A percentile compares a stretch with the other conserved stretches of the same genome.
These are phyloP conservation scores for Trichosporon asahii DNA, from an alignment of 1,284 basidiomycete genomes.

Conservation along the genomic window DNA sequence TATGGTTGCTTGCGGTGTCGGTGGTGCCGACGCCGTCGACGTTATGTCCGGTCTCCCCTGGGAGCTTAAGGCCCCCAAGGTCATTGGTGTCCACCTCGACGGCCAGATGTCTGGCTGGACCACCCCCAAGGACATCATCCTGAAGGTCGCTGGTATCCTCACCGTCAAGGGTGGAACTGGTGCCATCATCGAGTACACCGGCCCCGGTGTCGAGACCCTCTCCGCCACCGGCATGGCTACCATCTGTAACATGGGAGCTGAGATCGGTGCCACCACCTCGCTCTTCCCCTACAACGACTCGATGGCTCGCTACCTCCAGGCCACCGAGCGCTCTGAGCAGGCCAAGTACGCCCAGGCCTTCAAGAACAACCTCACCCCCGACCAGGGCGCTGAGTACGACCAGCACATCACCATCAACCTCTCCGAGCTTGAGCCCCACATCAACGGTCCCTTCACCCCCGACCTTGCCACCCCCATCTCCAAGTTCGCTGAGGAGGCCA, in stretches of 20 bases:
- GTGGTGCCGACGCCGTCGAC: conserved; percentile 98
- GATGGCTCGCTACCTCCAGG: conserved; percentile 89
- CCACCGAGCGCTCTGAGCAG: conserved; percentile 85
- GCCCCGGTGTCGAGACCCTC: conserved; percentile 89
- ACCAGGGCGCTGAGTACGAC: conserved; percentile 90
- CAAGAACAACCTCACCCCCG: conserved; percentile 86
- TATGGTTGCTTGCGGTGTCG: conserved; percentile 98
- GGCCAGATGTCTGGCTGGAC: conserved; percentile 97
- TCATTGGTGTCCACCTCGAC: conserved; percentile 94
- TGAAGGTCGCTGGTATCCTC: conserved; percentile 94
- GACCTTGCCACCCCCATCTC: conserved; percentile 95
- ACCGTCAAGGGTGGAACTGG: conserved; percentile 98
- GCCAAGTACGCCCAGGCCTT: conserved; percentile 87
- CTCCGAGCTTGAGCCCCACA: conserved; percentile 94
- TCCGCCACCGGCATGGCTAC: conserved; percentile 99
- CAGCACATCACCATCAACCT: conserved; percentile 92
- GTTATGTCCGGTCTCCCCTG: conserved; percentile 97
- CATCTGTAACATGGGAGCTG: conserved; percentile 98
- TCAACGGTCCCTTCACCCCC: conserved; percentile 98
- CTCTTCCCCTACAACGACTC: conserved; percentile 98
- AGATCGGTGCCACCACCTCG: conserved; percentile 98
- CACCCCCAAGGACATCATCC: conserved; percentile 94
- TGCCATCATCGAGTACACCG: conserved; percentile 92
- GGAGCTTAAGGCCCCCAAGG: conserved; percentile 99
- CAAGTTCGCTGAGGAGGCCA: conserved; percentile 86